Percentiles rank a stretch among this genome's conserved stretches.
Evolutionary conservation across 2,329 filamentous ascomycete genomes (phyloP).

Genomic region (Penicillium sp.): DNA sequence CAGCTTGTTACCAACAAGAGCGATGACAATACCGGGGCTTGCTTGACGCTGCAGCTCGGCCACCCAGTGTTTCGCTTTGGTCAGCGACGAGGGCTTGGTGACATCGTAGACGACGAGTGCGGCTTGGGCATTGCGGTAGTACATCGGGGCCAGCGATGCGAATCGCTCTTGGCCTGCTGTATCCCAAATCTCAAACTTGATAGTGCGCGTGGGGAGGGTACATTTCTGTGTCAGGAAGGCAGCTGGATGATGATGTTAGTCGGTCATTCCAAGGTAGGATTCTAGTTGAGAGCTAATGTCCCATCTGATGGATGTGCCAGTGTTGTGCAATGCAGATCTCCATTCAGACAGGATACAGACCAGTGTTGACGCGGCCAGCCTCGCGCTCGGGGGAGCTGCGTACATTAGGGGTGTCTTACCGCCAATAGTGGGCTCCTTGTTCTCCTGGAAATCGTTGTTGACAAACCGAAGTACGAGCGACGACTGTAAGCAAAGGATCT

Average conservation of each 20-base stretch:
- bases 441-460: conserved; percentile 99
- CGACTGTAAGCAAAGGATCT: conserved; percentile 54
- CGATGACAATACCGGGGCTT: conserved; percentile 92
- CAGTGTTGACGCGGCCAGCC: not conserved
- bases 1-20: conserved; percentile 92
- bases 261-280: conserved; percentile 1
- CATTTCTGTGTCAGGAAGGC: conserved; percentile 99
- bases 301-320: not conserved
- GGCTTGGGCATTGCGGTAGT: conserved; percentile 97
- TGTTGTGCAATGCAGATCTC: conserved; percentile 1
- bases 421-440: conserved; percentile 98
- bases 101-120: conserved; percentile 98
- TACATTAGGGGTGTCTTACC: conserved; percentile 50
- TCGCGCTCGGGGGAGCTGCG: conserved; percentile 1
- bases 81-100: conserved; percentile 88
- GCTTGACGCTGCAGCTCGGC: conserved; percentile 95
- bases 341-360: not conserved
- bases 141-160: conserved; percentile 94
- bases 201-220: conserved; percentile 81
- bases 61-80: conserved; percentile 98
- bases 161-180: conserved; percentile 97
- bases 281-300: not conserved
- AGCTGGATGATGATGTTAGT: conserved; percentile 50
- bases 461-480: conserved; percentile 97
- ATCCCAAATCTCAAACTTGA: conserved; percentile 88